phyloP scores from a whole-genome alignment of 2,329 filamentous ascomycete species.

The Phaeoacremonium minimum region DNA sequence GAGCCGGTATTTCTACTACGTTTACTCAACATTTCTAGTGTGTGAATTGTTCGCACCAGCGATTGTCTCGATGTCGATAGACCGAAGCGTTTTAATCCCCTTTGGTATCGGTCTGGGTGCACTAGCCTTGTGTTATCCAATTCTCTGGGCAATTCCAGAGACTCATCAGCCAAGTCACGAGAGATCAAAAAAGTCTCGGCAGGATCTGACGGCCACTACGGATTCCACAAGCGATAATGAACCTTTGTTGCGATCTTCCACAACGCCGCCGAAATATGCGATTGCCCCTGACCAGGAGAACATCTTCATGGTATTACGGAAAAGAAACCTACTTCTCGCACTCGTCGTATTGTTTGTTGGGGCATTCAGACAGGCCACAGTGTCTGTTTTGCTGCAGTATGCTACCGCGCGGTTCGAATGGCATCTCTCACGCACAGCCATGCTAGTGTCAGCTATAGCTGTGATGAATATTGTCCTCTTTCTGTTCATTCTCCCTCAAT shows the following conservation, averaged over 20 bases:
- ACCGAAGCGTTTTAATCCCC: constrained; percentile 5
- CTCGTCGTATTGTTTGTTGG: constrained; percentile 10
- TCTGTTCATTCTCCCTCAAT: constrained; percentile 8
- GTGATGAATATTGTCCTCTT: constrained; percentile 10
- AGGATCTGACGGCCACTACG: constrained; percentile 3
- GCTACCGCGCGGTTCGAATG: constrained; percentile 9
- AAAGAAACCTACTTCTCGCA: constrained; percentile 7
- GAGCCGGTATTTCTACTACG: constrained; percentile 11
- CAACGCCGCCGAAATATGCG: not conserved
- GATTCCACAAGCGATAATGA: no score
- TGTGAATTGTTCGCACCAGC: no score
- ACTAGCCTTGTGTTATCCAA: constrained; percentile 6
- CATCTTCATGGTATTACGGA: constrained; percentile 2
- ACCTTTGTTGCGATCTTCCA: constrained; percentile 1
- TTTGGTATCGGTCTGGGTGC: constrained; percentile 7
- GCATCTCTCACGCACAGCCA: constrained; percentile 8
- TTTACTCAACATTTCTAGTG: constrained; percentile 11
- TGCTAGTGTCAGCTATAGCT: constrained; percentile 9
- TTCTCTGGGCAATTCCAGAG: constrained; percentile 7
- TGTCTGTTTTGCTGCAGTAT: constrained; percentile 9
- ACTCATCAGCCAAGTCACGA: constrained; percentile 1
- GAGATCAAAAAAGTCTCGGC: not conserved
- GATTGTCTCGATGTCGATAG: no score
- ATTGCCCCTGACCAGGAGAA: not conserved
- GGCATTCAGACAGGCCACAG: constrained; percentile 7